A percentile compares a stretch with the other conserved stretches of the same genome.
Conservation (phyloP, 1,284 basidiomycete genomes). For the Puccinia horiana region DNA sequence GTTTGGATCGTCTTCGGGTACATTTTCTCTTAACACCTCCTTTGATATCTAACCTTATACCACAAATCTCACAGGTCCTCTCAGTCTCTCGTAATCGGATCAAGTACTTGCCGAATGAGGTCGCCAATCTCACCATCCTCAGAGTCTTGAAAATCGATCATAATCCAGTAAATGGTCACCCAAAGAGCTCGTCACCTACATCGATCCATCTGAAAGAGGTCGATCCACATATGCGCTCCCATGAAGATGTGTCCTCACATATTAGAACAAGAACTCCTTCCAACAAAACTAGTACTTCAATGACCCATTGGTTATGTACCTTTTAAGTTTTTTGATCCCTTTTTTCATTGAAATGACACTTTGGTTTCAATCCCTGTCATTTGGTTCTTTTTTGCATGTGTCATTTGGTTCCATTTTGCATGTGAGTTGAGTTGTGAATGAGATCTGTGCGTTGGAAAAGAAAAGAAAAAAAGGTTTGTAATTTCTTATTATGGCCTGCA, state of each 20-base stretch:
- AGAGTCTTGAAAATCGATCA: constrained; percentile 82
- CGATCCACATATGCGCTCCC: constrained; percentile 60
- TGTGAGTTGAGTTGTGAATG: too few relatives aligned
- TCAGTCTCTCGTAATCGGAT: constrained; percentile 84
- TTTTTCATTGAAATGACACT: too few relatives aligned
- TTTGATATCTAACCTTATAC: background rate
- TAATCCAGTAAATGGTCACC: constrained; percentile 91
- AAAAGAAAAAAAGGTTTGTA: too few relatives aligned
- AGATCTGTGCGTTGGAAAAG: too few relatives aligned
- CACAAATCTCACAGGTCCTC: constrained; percentile 69
- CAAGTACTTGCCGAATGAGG: constrained; percentile 74
- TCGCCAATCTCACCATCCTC: constrained; percentile 72
- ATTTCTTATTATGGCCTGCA: too few relatives aligned
- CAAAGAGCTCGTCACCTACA: constrained; percentile 54
- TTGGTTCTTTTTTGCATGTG: too few relatives aligned
- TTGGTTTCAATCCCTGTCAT: too few relatives aligned
- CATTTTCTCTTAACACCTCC: constrained; percentile 53
- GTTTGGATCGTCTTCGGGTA: constrained; percentile 75
- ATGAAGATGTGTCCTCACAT: constrained; percentile 62
- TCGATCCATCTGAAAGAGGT: constrained; percentile 15
- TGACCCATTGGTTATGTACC: constrained; percentile 67
- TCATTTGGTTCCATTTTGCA: too few relatives aligned
- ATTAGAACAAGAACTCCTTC: constrained; percentile 61
- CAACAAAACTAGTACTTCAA: constrained; percentile 63
- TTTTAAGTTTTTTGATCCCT: too few relatives aligned